phyloP scores from a whole-genome alignment of 495 filamentous ascomycete genomes.

The Bathelium albidoporum region DNA sequence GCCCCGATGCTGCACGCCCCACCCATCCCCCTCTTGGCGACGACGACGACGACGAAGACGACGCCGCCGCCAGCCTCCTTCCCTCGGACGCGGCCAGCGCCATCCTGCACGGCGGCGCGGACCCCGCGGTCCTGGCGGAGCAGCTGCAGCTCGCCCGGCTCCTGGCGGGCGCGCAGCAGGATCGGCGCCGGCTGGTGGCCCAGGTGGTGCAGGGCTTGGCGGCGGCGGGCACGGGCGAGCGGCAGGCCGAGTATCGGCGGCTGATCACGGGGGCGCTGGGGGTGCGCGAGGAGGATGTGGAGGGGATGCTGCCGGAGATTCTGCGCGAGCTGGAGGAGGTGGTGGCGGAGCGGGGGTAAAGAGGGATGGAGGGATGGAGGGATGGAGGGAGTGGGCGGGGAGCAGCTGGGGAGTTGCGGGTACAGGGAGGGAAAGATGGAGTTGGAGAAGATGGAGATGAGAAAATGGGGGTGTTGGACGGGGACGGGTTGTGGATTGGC shows the following conservation, averaged over 20 bases:
- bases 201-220: conserved; percentile 24
- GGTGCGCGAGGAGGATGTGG: conserved; percentile 33
- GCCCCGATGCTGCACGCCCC: too few relatives aligned
- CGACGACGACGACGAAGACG: background rate
- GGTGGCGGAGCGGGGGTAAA: conserved; percentile 29
- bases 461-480: too few relatives aligned
- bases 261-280: conserved; percentile 33
- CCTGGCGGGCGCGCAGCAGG: conserved; percentile 19
- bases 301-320: conserved; percentile 32
- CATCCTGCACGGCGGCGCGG: background rate
- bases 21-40: too few relatives aligned
- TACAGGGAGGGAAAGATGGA: background rate
- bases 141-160: conserved; percentile 20
- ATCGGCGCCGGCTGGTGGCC: conserved; percentile 22
- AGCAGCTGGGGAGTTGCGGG: background rate
- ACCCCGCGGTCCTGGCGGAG: conserved; percentile 14
- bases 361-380: conserved; percentile 19
- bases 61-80: too few relatives aligned
- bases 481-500: too few relatives aligned
- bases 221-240: conserved; percentile 27
- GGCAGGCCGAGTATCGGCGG: conserved; percentile 26
- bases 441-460: background rate
- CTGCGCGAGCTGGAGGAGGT: conserved; percentile 45
- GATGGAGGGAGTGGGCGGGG: background rate
- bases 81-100: too few relatives aligned